Base-by-base conservation (phyloP, 441 rosid species). In the Pelargonium australe region DNA sequence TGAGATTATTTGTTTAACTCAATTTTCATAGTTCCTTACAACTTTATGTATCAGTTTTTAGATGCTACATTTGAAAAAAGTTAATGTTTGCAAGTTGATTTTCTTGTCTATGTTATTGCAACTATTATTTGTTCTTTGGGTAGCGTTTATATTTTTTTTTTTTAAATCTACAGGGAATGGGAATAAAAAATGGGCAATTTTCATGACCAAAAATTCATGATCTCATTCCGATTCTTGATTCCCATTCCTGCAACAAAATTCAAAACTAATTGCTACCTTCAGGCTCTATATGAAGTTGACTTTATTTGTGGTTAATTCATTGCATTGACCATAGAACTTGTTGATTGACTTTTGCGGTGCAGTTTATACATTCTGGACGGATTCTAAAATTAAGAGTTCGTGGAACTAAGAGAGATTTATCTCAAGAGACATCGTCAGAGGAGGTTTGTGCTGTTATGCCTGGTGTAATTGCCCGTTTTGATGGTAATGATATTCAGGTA, bases 391-490 rank as follows among this genome's bases (percentile, higher is more conserved):
- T 93, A 69, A 82, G 96, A 79, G 87, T 83, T 7, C 84, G 89
- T 20, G 97, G 96, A 71, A 80, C 89, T 61, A 88, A 83, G 77
- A 86, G 78, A 68, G 89, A 83, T 79, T 76, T 84, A 79, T 76
- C 76, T 20, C 81, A 82, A 67, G 87, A 84, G 69, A 73, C 86
- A 31, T 81, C 84, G 25, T 76, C 82, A 14, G 91, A 85, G 75
- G 96, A 92, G 77, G 80, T 91, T 70, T 89, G 87, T 67, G 80
- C 86, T 66, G 86, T 88, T 69, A 75, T 94, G 73, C 86, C 97
- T 9, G 95, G 96, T 41, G 85, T 86, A 2, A 79, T 94, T 69
- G 96, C 94, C 9, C 97, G 97, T 71, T 91, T 91, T 68, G 97
- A 94, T 77, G 95, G 91, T 70, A 74, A 85, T 41, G 85, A 86